Percentiles rank a stretch among this genome's conserved stretches.
These are phyloP conservation scores for Blastobotrys robertii DNA, from an alignment of 805 yeast species.

Conservation along the genomic window DNA sequence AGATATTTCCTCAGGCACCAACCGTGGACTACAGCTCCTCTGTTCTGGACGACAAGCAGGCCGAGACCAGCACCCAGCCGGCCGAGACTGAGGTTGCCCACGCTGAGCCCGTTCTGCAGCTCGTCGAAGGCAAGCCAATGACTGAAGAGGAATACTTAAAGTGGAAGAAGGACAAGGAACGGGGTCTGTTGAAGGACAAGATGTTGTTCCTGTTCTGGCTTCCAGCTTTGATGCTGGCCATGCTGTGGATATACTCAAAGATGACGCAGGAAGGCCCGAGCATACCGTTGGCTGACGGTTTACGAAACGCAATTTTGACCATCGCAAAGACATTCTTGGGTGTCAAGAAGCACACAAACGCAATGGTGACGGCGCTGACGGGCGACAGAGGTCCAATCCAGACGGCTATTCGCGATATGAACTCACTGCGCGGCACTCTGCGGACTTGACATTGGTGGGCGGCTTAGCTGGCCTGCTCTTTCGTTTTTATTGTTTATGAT, in stretches of 20 bases:
- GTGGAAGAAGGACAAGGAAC: slow-evolving; percentile 32
- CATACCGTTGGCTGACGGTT: background rate
- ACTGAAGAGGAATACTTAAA: slow-evolving; percentile 10
- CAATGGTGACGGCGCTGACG: background rate
- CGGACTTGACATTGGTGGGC: no score
- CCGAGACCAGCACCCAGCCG: slow-evolving; percentile 1
- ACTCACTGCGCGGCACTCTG: no score
- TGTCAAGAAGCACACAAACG: background rate
- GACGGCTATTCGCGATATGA: no score
- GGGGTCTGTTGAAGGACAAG: slow-evolving; percentile 55
- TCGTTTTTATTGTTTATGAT: background rate
- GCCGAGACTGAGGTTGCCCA: background rate
- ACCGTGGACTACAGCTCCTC: slow-evolving; percentile 14
- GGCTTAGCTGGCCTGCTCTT: no score
- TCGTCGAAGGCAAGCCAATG: background rate
- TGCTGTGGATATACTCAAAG: slow-evolving; percentile 25
- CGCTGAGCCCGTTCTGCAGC: slow-evolving; percentile 5
- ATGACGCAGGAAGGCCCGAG: background rate
- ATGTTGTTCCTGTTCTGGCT: slow-evolving; percentile 88
- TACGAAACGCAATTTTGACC: slow-evolving; percentile 5
- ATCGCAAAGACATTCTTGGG: slow-evolving; percentile 4
- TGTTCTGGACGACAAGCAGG: slow-evolving; percentile 11
- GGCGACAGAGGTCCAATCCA: no score
- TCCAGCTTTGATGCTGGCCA: slow-evolving; percentile 47
- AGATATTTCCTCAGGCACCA: slow-evolving; percentile 18